Conservation (phyloP, 179 eudicot genomes). For the Drosera spatulata region DNA sequence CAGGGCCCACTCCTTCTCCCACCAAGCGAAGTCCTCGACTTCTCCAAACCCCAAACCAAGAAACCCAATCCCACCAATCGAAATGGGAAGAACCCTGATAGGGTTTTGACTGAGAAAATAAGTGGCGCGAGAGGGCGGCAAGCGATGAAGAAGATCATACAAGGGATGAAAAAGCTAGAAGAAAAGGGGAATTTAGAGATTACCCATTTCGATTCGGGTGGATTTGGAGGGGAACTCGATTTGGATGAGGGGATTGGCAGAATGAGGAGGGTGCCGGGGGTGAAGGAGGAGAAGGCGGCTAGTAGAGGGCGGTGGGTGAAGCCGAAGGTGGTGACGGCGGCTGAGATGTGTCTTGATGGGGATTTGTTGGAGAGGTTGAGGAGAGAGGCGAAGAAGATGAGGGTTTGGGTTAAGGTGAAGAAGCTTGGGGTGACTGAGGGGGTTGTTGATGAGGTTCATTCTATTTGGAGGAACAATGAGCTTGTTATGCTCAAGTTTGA, state of each 20-base stretch:
- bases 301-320: conserved; percentile 39
- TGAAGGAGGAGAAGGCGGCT: conserved; percentile 38
- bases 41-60: conserved; percentile 21
- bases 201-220: conserved; percentile 19
- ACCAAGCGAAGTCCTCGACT: conserved; percentile 34
- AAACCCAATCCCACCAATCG: conserved; percentile 11
- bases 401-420: conserved; percentile 82
- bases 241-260: conserved; percentile 11
- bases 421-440: conserved; percentile 72
- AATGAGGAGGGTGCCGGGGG: conserved; percentile 66
- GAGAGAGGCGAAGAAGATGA: conserved; percentile 48
- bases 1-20: conserved; percentile 36
- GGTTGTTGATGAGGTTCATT: conserved; percentile 61
- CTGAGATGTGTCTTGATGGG: conserved; percentile 58
- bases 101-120: conserved; percentile 49
- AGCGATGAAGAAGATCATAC: conserved; percentile 49
- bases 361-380: conserved; percentile 68
- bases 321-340: conserved; percentile 48
- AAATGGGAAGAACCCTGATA: conserved; percentile 19
- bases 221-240: conserved; percentile 18
- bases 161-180: conserved; percentile 40
- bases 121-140: conserved; percentile 72
- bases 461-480: conserved; percentile 64
- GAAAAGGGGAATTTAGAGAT: conserved; percentile 18
- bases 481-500: conserved; percentile 80